Percentiles rank a stretch among this genome's conserved stretches.
Evolutionary conservation across 768 basidiomycete species (phyloP).

Genomic region (Lactifluus hygrophoroides): DNA sequence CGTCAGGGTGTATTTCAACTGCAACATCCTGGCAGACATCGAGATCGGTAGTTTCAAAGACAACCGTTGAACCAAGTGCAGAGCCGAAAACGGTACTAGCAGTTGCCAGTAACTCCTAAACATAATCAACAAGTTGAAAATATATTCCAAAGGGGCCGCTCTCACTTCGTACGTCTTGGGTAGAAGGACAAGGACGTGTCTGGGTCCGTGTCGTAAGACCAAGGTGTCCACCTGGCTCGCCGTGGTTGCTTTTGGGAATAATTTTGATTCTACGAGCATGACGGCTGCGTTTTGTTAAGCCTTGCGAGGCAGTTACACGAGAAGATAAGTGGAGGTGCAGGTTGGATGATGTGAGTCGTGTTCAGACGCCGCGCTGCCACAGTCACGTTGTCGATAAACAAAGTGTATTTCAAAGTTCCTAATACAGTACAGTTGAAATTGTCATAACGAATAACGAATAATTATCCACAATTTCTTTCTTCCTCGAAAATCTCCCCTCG

Average conservation of each 20-base stretch:
- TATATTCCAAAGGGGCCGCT: background rate
- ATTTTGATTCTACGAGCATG: constrained; percentile 12
- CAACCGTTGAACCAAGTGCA: background rate
- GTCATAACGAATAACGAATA: too few species aligned
- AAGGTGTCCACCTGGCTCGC: background rate
- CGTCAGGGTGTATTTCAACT: constrained; percentile 9
- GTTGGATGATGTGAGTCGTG: background rate
- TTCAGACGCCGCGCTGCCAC: background rate
- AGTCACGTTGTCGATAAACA: background rate
- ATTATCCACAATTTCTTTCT: too few species aligned
- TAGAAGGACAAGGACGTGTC: constrained; percentile 9
- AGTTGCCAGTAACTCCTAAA: constrained; percentile 2
- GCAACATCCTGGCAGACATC: constrained; percentile 9
- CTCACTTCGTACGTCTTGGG: constrained; percentile 5
- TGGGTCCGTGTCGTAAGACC: background rate
- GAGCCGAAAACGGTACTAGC: background rate
- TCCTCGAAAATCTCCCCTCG: too few species aligned
- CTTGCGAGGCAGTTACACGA: background rate
- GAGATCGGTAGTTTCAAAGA: constrained; percentile 16
- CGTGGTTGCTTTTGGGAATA: constrained; percentile 1
- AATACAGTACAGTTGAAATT: too few species aligned
- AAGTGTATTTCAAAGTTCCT: too few species aligned
- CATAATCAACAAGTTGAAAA: background rate
- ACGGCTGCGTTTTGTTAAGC: too few species aligned
- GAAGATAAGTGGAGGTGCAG: background rate